Conservation (phyloP, 2,329 filamentous ascomycete genomes). For the Colletotrichum liaoningense region DNA sequence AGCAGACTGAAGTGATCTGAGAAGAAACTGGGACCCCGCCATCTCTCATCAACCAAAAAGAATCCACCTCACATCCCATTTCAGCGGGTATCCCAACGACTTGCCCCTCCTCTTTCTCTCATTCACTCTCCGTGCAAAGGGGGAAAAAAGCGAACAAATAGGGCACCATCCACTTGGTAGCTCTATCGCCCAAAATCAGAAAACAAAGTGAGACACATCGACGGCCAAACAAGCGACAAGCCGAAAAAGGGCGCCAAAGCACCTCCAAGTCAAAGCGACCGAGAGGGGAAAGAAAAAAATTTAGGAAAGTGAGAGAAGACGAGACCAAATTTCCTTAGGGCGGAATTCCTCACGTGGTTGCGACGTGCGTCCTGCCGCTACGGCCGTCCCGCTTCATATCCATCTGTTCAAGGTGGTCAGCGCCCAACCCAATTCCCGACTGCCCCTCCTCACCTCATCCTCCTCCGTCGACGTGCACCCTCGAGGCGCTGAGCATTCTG, state of each 20-base stretch:
- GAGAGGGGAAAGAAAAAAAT: not conserved
- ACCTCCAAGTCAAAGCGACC: constrained; percentile 18
- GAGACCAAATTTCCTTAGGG: constrained; percentile 7
- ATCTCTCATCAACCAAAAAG: constrained; percentile 20
- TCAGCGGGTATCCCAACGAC: constrained; percentile 24
- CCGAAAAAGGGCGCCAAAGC: constrained; percentile 25
- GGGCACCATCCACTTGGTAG: constrained; percentile 2
- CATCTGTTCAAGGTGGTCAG: constrained; percentile 9
- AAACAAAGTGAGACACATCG: constrained; percentile 36
- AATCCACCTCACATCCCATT: constrained; percentile 26
- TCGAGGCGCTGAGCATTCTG: not conserved
- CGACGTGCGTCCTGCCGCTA: constrained; percentile 27
- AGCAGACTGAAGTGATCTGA: constrained; percentile 7
- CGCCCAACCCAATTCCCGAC: constrained; percentile 18
- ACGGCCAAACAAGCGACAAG: constrained; percentile 10
- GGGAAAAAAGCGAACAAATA: constrained; percentile 13
- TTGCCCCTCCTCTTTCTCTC: constrained; percentile 36
- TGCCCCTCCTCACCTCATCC: not conserved
- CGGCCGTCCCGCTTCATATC: constrained; percentile 15
- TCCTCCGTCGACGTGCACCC: constrained; percentile 2
- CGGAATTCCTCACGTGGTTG: constrained; percentile 33
- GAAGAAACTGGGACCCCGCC: constrained; percentile 23
- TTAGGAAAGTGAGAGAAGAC: not conserved
- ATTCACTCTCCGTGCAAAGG: constrained; percentile 8
- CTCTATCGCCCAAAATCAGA: not conserved